These are phyloP conservation scores for Bacterosira constricta DNA, from an alignment of 108 stramenopile genomes.

Conservation along the genomic window DNA sequence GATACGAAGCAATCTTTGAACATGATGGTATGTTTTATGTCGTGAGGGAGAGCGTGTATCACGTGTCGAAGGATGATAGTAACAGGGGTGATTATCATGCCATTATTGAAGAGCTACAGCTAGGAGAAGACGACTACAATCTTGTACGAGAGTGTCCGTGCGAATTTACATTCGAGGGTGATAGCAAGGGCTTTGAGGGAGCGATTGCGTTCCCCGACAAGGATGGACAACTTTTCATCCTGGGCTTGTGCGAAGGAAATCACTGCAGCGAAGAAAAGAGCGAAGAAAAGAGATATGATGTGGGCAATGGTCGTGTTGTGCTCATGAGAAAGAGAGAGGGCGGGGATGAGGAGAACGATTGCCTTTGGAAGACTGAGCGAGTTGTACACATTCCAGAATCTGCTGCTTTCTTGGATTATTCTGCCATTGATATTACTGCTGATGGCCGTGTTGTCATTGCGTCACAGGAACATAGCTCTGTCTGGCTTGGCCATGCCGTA, in stretches of 20 bases:
- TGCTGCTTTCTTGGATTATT: conserved; percentile 73
- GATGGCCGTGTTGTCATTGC: conserved; percentile 65
- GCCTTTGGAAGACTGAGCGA: conserved; percentile 61
- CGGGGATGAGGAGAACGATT: conserved; percentile 20
- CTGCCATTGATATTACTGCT: conserved; percentile 57
- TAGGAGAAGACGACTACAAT: conserved; percentile 45
- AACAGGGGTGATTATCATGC: conserved; percentile 49
- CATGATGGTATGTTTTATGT: conserved; percentile 64
- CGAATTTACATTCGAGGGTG: conserved; percentile 67
- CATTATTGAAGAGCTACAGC: conserved; percentile 47
- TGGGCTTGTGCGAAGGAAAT: conserved; percentile 83
- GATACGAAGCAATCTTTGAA: conserved; percentile 68
- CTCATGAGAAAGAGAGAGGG: conserved; percentile 55
- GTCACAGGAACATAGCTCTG: conserved; percentile 66
- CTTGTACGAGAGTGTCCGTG: conserved; percentile 43
- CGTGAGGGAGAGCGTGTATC: conserved; percentile 63
- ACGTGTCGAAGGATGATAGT: conserved; percentile 2
- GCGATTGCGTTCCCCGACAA: conserved; percentile 52
- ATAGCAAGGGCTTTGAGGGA: conserved; percentile 81
- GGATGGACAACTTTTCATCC: conserved; percentile 50
- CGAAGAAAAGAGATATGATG: conserved; percentile 45
- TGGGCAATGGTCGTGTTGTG: conserved; percentile 67
- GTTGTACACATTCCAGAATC: conserved; percentile 53
- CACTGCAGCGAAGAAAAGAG: conserved; percentile 65
- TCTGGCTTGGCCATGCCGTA: conserved; percentile 66